Base-by-base conservation (phyloP, 106 monocot genomes). In the Chionographis japonica region DNA sequence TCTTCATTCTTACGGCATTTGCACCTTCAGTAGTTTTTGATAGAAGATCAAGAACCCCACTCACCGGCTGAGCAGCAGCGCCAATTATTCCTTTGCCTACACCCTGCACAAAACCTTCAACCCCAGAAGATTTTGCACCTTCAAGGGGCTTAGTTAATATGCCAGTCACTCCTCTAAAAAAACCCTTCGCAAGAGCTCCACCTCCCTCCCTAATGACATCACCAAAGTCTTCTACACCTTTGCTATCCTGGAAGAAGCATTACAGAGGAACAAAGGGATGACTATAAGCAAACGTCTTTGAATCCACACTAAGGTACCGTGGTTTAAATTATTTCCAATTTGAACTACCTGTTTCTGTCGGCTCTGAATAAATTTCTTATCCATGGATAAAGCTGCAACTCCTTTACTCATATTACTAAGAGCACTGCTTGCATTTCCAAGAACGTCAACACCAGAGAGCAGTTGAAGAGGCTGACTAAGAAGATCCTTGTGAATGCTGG, bases 1-100 rank as follows among this genome's bases (percentile, higher is more conserved):
- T 86, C 79, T 87, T 97, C 88, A 92, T 92, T 75, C 81, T 89
- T 36, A 97, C 86, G 18, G 97, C 97, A 87, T 92, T 97, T 19
- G 97, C 92, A 66, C 97, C 97, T 86, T 97, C 97, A 66, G 92
- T 97, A 51, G 97, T 97, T 74, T 97, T 97, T 3, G 97, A 87
- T 37, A 97, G 66, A 73, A 97, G 87, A 87, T 97, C 92, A 61
- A 97, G 97, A 53, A 97, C 97, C 36, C 92, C 97, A 68, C 97
- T 97, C 2, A 97, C 92, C 69, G 92, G 97, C 66, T 97, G 92
- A 56, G 97, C 89, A 58, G 92, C 92, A 67, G 89, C 97, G 73
- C 97, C 97, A 56, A 92, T 97, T 65, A 97, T 68, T 60, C 92
- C 97, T 85, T 97, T 97, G 11, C 92, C 97, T 39, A 97, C 92